Evolutionary conservation across 2,329 filamentous ascomycete genomes (phyloP).

Genomic region (Teratosphaeria nubilosa): DNA sequence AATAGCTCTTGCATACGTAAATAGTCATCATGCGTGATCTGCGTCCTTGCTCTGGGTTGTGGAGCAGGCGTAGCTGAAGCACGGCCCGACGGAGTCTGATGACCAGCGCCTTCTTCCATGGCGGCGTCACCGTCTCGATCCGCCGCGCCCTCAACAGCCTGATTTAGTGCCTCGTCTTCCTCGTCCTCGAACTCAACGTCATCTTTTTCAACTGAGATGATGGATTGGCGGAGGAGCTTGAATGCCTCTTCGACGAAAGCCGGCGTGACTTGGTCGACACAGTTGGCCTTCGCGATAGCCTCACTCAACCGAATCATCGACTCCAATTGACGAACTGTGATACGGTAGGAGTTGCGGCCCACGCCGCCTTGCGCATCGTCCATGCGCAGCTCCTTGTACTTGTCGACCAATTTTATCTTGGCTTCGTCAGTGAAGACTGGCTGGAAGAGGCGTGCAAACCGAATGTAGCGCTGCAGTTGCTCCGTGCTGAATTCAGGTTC

Average conservation of each 20-base stretch:
- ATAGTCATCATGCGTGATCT: constrained; percentile 93
- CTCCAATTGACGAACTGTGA: constrained; percentile 92
- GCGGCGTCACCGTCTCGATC: constrained; percentile 40
- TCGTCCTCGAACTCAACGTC: constrained; percentile 90
- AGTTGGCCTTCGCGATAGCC: constrained; percentile 97
- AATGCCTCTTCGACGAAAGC: constrained; percentile 87
- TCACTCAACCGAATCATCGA: constrained; percentile 91
- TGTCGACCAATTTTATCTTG: constrained; percentile 72
- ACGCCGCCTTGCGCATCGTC: constrained; percentile 92
- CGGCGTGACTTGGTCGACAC: constrained; percentile 76
- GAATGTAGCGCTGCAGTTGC: constrained; percentile 92
- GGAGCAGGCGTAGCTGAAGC: constrained; percentile 33
- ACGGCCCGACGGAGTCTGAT: constrained; percentile 31
- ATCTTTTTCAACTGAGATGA: constrained; percentile 96
- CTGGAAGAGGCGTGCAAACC: constrained; percentile 88
- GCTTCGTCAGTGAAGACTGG: constrained; percentile 86
- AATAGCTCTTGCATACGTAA: constrained; percentile 80
- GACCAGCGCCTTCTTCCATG: constrained; percentile 36
- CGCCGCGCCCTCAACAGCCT: constrained; percentile 35
- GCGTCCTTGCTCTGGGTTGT: constrained; percentile 54
- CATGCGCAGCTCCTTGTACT: constrained; percentile 88
- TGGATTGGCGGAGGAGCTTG: constrained; percentile 82
- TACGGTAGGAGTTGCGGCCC: constrained; percentile 90
- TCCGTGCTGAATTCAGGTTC: constrained; percentile 92
- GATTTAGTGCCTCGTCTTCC: constrained; percentile 39